Conservation (phyloP, 208 protist species). For the Trypanosoma avium region DNA sequence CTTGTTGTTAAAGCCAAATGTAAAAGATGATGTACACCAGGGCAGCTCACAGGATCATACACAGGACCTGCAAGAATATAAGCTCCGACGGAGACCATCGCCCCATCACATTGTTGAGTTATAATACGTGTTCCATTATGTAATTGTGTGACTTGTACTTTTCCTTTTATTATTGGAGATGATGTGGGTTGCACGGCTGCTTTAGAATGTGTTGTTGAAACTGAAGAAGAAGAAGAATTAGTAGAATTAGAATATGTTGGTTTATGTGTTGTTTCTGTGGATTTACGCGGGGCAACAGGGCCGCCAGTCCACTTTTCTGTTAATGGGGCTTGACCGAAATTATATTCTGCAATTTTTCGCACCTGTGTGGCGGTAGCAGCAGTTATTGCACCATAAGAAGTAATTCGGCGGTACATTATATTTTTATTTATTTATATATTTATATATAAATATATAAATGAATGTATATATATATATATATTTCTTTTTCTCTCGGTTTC, state of each 20-base stretch:
- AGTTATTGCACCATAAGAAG: conserved; percentile 16
- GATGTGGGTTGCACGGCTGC: neutral
- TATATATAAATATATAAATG: conserved; percentile 2
- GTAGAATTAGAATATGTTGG: no score
- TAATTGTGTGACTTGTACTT: conserved; percentile 67
- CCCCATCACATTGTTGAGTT: conserved; percentile 67
- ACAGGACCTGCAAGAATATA: conserved; percentile 81
- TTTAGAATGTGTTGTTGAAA: neutral
- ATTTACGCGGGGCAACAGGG: no score
- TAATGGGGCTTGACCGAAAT: conserved; percentile 71
- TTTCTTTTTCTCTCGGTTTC: conserved; percentile 1
- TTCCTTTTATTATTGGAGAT: neutral
- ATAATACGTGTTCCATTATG: conserved; percentile 85
- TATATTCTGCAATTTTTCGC: conserved; percentile 74
- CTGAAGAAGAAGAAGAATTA: no score
- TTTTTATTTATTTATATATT: neutral
- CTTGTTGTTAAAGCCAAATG: conserved; percentile 77
- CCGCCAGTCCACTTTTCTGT: conserved; percentile 33
- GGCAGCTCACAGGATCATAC: conserved; percentile 74
- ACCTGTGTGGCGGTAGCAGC: conserved; percentile 29
- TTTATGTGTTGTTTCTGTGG: no score
- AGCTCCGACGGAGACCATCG: conserved; percentile 74
- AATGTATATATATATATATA: conserved; percentile 2
- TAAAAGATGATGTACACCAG: conserved; percentile 72
- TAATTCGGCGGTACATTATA: conserved; percentile 59